Evolutionary conservation across 108 stramenopile genomes (phyloP).

Genomic region (Fragilaria crotonensis): DNA sequence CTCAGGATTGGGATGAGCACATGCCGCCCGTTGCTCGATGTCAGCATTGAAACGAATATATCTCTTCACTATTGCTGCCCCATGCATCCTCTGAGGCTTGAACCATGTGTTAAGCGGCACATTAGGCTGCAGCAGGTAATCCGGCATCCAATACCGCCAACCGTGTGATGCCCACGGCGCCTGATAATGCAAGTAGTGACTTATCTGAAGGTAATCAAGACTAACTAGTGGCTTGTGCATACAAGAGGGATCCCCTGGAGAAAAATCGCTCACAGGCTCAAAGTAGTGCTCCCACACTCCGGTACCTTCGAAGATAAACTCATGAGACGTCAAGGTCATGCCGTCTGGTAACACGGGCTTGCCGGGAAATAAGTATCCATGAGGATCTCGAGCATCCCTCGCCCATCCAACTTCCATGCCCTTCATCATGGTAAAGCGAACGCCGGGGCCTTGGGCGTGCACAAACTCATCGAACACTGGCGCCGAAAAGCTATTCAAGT

Average conservation of each 20-base stretch:
- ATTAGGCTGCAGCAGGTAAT: slow-evolving; percentile 17
- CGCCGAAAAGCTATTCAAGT: slow-evolving; percentile 15
- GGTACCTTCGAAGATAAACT: slow-evolving; percentile 5
- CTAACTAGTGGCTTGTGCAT: slow-evolving; percentile 25
- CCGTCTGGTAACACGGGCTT: background rate
- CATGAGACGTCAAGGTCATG: background rate
- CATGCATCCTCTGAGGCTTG: background rate
- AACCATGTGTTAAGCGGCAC: background rate
- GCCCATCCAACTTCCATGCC: background rate
- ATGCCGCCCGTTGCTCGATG: background rate
- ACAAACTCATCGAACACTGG: slow-evolving; percentile 24
- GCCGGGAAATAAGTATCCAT: background rate
- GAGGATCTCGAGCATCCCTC: slow-evolving; percentile 1
- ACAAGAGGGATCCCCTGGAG: slow-evolving; percentile 32
- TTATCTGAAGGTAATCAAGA: slow-evolving; percentile 33
- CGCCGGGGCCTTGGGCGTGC: slow-evolving; percentile 10
- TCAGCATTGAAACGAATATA: slow-evolving; percentile 2
- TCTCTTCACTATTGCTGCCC: background rate
- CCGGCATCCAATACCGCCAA: slow-evolving; percentile 46
- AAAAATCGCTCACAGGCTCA: slow-evolving; percentile 48
- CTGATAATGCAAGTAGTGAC: slow-evolving; percentile 44
- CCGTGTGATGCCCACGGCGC: slow-evolving; percentile 38
- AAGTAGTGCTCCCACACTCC: slow-evolving; percentile 57
- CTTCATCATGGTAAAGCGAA: slow-evolving; percentile 1
- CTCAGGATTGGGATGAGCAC: background rate